A percentile compares a stretch with the other conserved stretches of the same genome.
These are phyloP conservation scores for Diutina rugosa DNA, from an alignment of 1,139 yeast genomes.

Conservation along the genomic window DNA sequence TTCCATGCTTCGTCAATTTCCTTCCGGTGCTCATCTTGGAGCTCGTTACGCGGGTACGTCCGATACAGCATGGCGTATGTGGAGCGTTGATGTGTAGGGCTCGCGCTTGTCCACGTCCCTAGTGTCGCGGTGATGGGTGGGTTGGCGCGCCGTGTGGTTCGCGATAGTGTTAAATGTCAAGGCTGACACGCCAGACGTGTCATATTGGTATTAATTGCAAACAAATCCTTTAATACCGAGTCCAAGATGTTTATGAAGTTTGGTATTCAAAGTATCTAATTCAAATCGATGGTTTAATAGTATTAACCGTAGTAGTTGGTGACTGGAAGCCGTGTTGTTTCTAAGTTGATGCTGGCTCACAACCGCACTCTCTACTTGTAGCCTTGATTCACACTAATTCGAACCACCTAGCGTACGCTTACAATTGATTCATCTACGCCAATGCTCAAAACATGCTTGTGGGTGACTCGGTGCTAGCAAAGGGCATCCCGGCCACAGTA, in stretches of 20 bases:
- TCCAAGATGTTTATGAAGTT: too few relatives aligned
- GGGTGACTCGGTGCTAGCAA: conserved; percentile 32
- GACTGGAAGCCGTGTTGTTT: too few relatives aligned
- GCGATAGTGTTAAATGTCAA: not conserved
- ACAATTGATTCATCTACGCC: not conserved
- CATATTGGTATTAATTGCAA: too few relatives aligned
- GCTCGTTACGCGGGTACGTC: conserved; percentile 26
- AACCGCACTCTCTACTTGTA: too few relatives aligned
- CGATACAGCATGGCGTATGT: not conserved
- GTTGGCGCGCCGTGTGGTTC: not conserved
- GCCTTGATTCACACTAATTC: not conserved
- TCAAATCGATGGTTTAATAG: too few relatives aligned
- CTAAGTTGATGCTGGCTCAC: too few relatives aligned
- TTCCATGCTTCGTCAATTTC: conserved; percentile 92
- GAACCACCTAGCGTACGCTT: not conserved
- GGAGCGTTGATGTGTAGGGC: not conserved
- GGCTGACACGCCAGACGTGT: too few relatives aligned
- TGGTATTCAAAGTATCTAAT: too few relatives aligned
- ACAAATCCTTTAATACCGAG: too few relatives aligned
- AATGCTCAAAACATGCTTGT: conserved; percentile 6
- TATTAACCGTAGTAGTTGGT: too few relatives aligned
- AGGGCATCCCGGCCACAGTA: conserved; percentile 30
- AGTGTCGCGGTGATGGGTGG: not conserved
- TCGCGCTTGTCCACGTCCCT: not conserved
- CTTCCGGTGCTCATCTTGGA: conserved; percentile 80